phyloP scores from a whole-genome alignment of 1,139 yeast genomes.

The Hyphopichia buzzinii region DNA sequence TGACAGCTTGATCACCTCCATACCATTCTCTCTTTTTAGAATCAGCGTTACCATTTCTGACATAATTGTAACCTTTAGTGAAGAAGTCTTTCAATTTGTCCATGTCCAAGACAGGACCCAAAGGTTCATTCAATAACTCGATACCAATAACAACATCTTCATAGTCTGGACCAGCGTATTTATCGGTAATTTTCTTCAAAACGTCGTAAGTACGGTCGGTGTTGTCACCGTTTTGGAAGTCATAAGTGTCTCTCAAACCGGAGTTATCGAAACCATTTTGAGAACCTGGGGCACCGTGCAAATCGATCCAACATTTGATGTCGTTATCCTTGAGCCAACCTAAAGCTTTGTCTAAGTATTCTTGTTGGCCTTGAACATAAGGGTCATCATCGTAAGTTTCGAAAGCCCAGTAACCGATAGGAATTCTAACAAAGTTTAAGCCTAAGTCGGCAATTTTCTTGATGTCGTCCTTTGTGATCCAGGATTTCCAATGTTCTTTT shows the following conservation, averaged over 20 bases:
- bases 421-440: conserved; percentile 82
- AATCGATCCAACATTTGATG: conserved; percentile 83
- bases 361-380: conserved; percentile 80
- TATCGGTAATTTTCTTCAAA: conserved; percentile 43
- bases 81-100: conserved; percentile 57
- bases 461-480: conserved; percentile 77
- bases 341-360: conserved; percentile 71
- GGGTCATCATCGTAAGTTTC: conserved; percentile 65
- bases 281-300: conserved; percentile 97
- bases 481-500: conserved; percentile 72
- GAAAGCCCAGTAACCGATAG: conserved; percentile 97
- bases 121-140: conserved; percentile 86
- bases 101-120: conserved; percentile 67
- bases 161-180: conserved; percentile 66
- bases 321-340: conserved; percentile 66
- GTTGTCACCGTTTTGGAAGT: conserved; percentile 57
- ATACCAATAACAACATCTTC: conserved; percentile 78
- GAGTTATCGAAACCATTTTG: conserved; percentile 97
- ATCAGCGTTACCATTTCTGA: conserved; percentile 30
- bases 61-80: conserved; percentile 49
- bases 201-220: conserved; percentile 52
- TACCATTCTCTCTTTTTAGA: conserved; percentile 31
- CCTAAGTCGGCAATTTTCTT: conserved; percentile 60
- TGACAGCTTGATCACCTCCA: conserved; percentile 51
- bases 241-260: conserved; percentile 67